These are phyloP conservation scores for Cocos nucifera DNA, from an alignment of 176 grass and related monocot species.

Conservation along the genomic window DNA sequence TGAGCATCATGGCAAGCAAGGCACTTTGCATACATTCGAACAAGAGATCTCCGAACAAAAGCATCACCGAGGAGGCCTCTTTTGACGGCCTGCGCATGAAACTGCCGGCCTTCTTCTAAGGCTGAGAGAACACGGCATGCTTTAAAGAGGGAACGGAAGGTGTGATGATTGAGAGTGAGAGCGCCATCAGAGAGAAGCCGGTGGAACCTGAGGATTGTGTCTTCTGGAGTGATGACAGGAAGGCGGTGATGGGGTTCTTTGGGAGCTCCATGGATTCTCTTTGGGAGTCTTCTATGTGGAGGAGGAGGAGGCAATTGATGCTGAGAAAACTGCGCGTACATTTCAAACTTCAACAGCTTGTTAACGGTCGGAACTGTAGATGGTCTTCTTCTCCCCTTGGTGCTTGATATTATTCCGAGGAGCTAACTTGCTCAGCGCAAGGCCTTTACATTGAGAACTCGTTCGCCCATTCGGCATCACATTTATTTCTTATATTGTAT, in stretches of 20 bases:
- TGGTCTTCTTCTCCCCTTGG: too few species aligned
- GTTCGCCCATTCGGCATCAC: too few species aligned
- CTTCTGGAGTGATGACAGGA: neutral
- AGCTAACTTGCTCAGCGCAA: too few species aligned
- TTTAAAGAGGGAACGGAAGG: slow-evolving; percentile 2
- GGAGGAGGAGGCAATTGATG: too few species aligned
- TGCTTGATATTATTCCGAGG: too few species aligned
- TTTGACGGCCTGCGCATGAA: slow-evolving; percentile 16
- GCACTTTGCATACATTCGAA: slow-evolving; percentile 12
- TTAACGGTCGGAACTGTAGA: too few species aligned
- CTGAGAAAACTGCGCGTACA: too few species aligned
- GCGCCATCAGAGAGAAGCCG: neutral
- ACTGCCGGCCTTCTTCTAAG: slow-evolving; percentile 3
- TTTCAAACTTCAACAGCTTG: too few species aligned
- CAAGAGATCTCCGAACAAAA: slow-evolving; percentile 13
- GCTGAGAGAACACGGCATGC: neutral
- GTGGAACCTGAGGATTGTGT: neutral
- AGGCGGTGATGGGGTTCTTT: neutral
- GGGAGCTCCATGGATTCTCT: too few species aligned
- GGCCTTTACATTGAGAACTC: too few species aligned
- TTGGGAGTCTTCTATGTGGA: too few species aligned
- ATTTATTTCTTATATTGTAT: too few species aligned
- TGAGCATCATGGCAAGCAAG: slow-evolving; percentile 3
- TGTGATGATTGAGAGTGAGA: neutral
- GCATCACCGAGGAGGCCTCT: neutral